Evolutionary conservation across 148 eudicot genomes (phyloP).

Genomic region (Silene uniflora): DNA sequence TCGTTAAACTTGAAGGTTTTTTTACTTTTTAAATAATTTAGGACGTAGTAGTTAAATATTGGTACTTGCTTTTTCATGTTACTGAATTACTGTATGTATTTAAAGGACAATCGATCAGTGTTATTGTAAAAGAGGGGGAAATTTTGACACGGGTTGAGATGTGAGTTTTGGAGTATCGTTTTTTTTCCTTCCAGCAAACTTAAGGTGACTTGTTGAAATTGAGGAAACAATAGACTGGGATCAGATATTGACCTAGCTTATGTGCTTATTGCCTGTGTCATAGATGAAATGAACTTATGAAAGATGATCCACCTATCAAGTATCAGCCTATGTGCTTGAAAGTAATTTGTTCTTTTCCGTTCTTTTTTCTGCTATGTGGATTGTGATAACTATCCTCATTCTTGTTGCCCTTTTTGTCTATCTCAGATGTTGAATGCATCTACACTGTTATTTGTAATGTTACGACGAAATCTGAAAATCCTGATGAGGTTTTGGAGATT

Average conservation of each 20-base stretch:
- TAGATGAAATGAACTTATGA: not conserved
- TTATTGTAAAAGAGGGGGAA: not conserved
- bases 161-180: not conserved
- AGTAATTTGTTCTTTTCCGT: not conserved
- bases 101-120: not conserved
- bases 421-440: conserved; percentile 76
- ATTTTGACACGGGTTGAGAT: not conserved
- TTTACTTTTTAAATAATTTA: too few relatives aligned
- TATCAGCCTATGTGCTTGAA: not conserved
- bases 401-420: not conserved
- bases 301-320: not conserved
- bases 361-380: not conserved
- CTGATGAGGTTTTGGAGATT: conserved; percentile 72
- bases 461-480: conserved; percentile 62
- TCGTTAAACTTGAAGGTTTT: not conserved
- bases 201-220: not conserved
- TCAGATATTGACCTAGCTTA: not conserved
- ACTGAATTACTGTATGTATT: not conserved
- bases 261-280: not conserved
- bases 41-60: too few relatives aligned
- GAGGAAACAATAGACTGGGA: too few relatives aligned
- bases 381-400: not conserved
- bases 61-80: not conserved
- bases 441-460: conserved; percentile 79
- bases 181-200: not conserved